A percentile compares a stretch with the other conserved stretches of the same genome.
Evolutionary conservation across 176 grass and related monocot species (phyloP).

Genomic region (Eragrostis curvula): DNA sequence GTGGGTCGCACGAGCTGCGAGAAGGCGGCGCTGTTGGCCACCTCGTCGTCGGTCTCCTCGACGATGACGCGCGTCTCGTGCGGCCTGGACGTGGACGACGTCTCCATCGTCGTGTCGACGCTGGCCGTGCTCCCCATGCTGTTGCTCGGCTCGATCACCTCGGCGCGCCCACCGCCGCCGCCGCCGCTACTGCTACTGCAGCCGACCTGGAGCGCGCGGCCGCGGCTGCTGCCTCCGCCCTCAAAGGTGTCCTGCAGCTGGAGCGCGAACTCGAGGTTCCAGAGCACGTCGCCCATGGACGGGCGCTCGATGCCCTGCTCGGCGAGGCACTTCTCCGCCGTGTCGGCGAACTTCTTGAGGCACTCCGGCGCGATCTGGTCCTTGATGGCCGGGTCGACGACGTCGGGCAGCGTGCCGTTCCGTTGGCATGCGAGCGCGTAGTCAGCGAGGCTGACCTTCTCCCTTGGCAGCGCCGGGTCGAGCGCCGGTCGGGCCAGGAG

Average conservation of each 20-base stretch:
- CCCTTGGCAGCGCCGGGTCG: slow-evolving; percentile 44
- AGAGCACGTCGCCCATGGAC: slow-evolving; percentile 67
- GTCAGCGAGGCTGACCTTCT: slow-evolving; percentile 60
- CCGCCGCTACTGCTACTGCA: background rate
- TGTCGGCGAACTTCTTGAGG: slow-evolving; percentile 61
- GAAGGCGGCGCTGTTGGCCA: slow-evolving; percentile 46
- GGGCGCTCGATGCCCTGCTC: slow-evolving; percentile 57
- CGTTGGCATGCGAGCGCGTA: slow-evolving; percentile 52
- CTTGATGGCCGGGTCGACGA: slow-evolving; percentile 52
- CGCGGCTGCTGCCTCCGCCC: slow-evolving; percentile 16
- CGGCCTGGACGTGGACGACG: slow-evolving; percentile 43
- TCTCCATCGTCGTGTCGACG: slow-evolving; percentile 39
- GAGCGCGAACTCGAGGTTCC: slow-evolving; percentile 74
- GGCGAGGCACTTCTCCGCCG: slow-evolving; percentile 60
- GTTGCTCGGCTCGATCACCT: slow-evolving; percentile 21
- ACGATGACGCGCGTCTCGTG: slow-evolving; percentile 42
- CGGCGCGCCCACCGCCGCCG: background rate
- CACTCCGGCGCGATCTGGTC: slow-evolving; percentile 60
- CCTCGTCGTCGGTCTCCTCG: slow-evolving; percentile 49
- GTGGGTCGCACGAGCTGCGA: slow-evolving; percentile 68
- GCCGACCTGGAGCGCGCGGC: background rate
- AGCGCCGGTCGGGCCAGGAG: slow-evolving; percentile 69
- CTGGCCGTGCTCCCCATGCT: slow-evolving; percentile 43
- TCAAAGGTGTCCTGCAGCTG: slow-evolving; percentile 62
- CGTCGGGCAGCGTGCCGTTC: slow-evolving; percentile 31